A percentile compares a stretch with the other conserved stretches of the same genome.
Evolutionary conservation across 805 yeast genomes (phyloP).

Genomic region (Groenewaldozyma tartarivorans): DNA sequence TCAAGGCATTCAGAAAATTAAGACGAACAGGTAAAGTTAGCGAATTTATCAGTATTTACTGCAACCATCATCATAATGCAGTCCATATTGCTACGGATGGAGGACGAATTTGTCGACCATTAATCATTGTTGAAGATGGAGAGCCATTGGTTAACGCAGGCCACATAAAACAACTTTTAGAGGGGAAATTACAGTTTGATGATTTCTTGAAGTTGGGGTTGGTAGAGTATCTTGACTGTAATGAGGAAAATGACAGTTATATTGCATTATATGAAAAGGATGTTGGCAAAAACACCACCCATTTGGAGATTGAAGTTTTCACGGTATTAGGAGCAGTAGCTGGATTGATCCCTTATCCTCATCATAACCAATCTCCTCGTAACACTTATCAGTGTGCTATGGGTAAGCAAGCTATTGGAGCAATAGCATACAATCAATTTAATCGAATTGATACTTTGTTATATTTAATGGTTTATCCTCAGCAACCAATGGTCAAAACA

Average conservation of each 20-base stretch:
- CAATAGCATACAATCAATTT: conserved; percentile 95
- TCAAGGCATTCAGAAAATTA: conserved; percentile 62
- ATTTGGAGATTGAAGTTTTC: conserved; percentile 91
- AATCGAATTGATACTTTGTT: conserved; percentile 88
- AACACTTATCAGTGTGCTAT: conserved; percentile 98
- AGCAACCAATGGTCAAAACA: conserved; percentile 98
- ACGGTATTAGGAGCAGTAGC: conserved; percentile 90
- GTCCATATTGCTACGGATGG: conserved; percentile 99
- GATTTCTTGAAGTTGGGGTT: conserved; percentile 78
- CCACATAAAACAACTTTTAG: conserved; percentile 54
- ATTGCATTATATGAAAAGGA: conserved; percentile 82
- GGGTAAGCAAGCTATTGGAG: conserved; percentile 99
- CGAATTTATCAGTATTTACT: conserved; percentile 83
- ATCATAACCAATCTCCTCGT: conserved; percentile 97
- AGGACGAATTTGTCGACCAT: conserved; percentile 94
- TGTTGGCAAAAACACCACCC: conserved; percentile 55
- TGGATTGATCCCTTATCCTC: conserved; percentile 85
- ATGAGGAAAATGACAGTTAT: conserved; percentile 90
- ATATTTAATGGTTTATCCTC: conserved; percentile 96
- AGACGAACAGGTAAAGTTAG: conserved; percentile 82
- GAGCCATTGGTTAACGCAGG: conserved; percentile 58
- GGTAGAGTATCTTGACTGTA: conserved; percentile 93
- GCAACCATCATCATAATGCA: conserved; percentile 81
- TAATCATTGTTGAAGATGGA: conserved; percentile 76
- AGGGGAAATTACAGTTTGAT: conserved; percentile 78